Evolutionary conservation across 2,329 filamentous ascomycete genomes (phyloP), one percentile per base, ranked within the genome.

Genomic region (Hymenoscyphus linearis): DNA sequence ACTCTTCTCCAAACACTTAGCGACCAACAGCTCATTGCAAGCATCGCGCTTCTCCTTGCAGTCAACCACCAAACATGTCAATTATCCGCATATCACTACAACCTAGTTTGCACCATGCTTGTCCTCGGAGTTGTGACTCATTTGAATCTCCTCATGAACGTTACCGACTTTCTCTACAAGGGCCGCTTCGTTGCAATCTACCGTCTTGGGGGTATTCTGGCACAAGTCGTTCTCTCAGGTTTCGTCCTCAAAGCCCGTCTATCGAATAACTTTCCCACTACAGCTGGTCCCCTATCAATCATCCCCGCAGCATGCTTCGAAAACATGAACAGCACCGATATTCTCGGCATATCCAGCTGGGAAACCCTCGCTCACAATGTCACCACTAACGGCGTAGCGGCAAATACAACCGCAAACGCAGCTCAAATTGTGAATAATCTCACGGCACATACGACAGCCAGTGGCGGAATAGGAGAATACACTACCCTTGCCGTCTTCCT

Each of bases 41-140:
- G 36, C 37, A 35, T 60, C 13, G 52, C 52, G 4, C 37, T 60
- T 5, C 36, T 60, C 27, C 22, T 55, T 16, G 14, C 52, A 6
- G 25, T 60, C 22, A 60, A 27, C 26, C 31, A 36, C 10, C 58
- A 60, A 55, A 26, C 52, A 22, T 52, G 52, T 26, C 13, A 47
- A 25, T 36, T 60, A 12, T 55, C 36, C 16, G 58, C 58, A 35
- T 60, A 60, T 25, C 58, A 60, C 26, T 60, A 55, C 37, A 60
- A 60, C 27, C 25, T 60, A 1, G 58, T 54, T 26, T 60, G 52
- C 47, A 55, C 53, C 25, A 55, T 60, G 58, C 52, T 55, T 7
- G 25, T 56, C 5, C 26, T 60, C 14, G 58, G 52, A 4, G 36
- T 60, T 10, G 26, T 55, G 9, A 55, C 58, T 3, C 58, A 60